Base-by-base conservation (phyloP, 1,139 yeast species). In the Magnusiomyces sp. region DNA sequence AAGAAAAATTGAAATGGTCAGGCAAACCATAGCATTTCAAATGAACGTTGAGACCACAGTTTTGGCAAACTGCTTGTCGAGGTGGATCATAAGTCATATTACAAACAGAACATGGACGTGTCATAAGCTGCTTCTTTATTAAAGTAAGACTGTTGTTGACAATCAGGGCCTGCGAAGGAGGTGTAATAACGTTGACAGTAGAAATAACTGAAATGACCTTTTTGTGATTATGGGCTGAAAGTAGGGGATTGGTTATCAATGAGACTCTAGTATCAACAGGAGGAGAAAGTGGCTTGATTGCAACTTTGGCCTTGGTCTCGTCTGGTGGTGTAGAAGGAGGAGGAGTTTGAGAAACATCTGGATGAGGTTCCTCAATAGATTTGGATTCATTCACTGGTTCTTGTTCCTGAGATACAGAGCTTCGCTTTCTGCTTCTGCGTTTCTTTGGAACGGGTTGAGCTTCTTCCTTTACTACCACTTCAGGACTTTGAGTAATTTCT, bases 21-120 rank as follows among this genome's bases (percentile, higher is more conserved):
- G 45, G 44, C 5, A 77, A 58, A 1, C 95, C 95, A 59, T 82
- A 81, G 62, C 96, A 89, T 0, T 75, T 65, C 1, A 75, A 68
- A 62, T 90, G 97, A 1, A 83, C 89, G 50, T 73, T 74, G 27
- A 87, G 69, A 0, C 87, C 85, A 69, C 97, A 90, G 20, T 73
- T 71, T 1, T 72, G 65, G 63, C 97, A 90, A 1, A 72, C 68
- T n/a, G 78, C 58, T 60, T 75, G 70, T 17, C 73, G 50, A 5
- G 51, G 50, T 2, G 62, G 59, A 41, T 71, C 79, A n/a, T n/a
- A n/a, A 7, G 64, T 58, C 43, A 70, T 74, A n/a, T 75, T 67
- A 59, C 92, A 83, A 0, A 82, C 76, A 49, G 77, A 73, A 57
- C 89, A 83, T 10, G 71, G 68, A 40, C 78, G 62, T 32, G 53